Base-by-base conservation (phyloP, 495 filamentous ascomycete species). In the Penicillium herquei region DNA sequence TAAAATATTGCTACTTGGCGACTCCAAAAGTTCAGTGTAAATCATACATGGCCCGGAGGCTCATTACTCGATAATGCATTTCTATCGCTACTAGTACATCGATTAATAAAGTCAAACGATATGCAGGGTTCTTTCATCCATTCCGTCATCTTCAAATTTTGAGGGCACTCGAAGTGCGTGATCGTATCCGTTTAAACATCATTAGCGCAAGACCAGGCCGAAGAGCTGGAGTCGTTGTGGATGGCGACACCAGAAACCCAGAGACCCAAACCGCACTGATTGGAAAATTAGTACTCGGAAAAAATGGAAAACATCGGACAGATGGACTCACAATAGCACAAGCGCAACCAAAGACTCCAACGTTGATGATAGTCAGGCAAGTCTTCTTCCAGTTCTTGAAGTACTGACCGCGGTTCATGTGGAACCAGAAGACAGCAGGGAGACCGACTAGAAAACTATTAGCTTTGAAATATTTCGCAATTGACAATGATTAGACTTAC, bases 391-490 rank as follows among this genome's bases (percentile, higher is more conserved):
- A 39, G 33, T 60, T 63, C 9, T 58, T 54, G 51, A 68, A 63
- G 39, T 70, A 77, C 34, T 58, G 58, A 10, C 70, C 72, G 7
- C 61, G 39, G 46, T 78, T 78, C 70, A 78, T 56, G 54, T 62
- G 58, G 13, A 77, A 51, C 75, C 76, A 75, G 54, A 75, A 76
- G 6, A 76, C 63, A 10, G 71, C 70, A 51, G 68, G 69, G 7
- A 75, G 59, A 5, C 76, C 74, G 31, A 68, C 67, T 68, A 30
- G 14, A 16, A 9, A 39, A 17, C 3, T 49, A 34, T 57, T 44
- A 60, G 61, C 41, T 10, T 44, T 42, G 12, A 4, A 52, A 12
- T 26, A 16, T 0, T n/a, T 31, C 0, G 39, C 14, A 31, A 31
- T n/a, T 18, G 18, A 52, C 33, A 35, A 5, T 10, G 13, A n/a